Evolutionary conservation across 2,329 filamentous ascomycete genomes (phyloP), one percentile per base, ranked within the genome.

Genomic region (Aspergillus ruber): DNA sequence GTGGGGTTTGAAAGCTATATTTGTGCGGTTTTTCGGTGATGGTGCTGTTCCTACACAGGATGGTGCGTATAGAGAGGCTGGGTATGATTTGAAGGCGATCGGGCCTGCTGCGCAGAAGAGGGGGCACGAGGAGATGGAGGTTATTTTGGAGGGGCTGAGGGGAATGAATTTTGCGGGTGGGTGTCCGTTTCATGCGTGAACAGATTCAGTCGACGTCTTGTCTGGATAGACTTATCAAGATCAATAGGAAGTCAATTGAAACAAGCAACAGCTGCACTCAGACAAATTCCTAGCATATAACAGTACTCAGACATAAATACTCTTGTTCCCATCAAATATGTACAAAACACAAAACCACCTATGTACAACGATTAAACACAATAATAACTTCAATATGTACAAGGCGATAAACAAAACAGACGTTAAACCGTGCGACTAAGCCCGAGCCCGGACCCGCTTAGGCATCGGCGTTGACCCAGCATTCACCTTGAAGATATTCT

Each of bases 391-490:
- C 35, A 18, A 25, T 45, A 45, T 35, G 29, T 38, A 25, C 43
- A 39, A 12, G 7, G 7, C 43, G 21, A 39, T 10, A 17, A 39
- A 39, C 36, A 18, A 39, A 18, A 35, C 6, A 35, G 17, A 39
- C 12, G 9, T 12, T 4, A 36, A 8, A n/a, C n/a, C 23, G 18
- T 17, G 3, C 17, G 47, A 10, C 61, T 49, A 65, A 44, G 54
- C 44, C 43, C 62, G 54, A 29, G 58, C 54, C 32, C 65, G 64
- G 41, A 68, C 56, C 35, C 64, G 60, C 39, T 59, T 60, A 46
- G 64, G 62, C 50, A 63, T 62, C 29, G 65, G 66, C 1, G 65
- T 68, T 44, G 63, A 66, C 36, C 64, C 66, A n/a, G 66, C 64
- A 45, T 58, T 62, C 18, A 62, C 52, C 51, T 64, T 60, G 42